These are phyloP conservation scores for Geotrichum citri-aurantii DNA, from an alignment of 1,139 yeast genomes.

Conservation along the genomic window DNA sequence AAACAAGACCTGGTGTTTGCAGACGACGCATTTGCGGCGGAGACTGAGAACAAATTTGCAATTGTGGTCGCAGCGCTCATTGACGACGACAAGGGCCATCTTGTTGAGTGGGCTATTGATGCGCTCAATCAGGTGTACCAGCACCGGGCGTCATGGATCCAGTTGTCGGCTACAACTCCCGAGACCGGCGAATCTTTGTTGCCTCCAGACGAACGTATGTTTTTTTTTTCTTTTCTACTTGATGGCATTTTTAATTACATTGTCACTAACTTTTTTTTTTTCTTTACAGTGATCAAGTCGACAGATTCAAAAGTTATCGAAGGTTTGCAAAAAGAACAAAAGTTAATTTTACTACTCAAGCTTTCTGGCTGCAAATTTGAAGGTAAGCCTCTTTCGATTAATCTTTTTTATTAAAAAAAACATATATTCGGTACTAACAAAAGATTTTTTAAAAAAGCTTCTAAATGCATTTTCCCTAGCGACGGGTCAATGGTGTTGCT, in stretches of 20 bases:
- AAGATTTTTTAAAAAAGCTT: constrained; percentile 4
- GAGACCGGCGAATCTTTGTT: background rate
- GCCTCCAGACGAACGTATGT: constrained; percentile 15
- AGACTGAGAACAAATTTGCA: constrained; percentile 30
- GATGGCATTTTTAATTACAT: background rate
- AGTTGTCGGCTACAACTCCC: constrained; percentile 1
- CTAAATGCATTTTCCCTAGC: constrained; percentile 22
- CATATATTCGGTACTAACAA: background rate
- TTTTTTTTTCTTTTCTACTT: background rate
- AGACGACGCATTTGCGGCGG: constrained; percentile 24
- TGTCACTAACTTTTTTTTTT: background rate
- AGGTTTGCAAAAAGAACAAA: constrained; percentile 28
- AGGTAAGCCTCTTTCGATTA: background rate
- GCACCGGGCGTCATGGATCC: constrained; percentile 22
- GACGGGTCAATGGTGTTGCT: constrained; percentile 25
- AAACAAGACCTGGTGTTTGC: constrained; percentile 5
- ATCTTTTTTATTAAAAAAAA: background rate
- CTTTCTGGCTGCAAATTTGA: constrained; percentile 26
- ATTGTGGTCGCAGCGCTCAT: constrained; percentile 48
- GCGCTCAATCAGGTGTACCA: constrained; percentile 36
- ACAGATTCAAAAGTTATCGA: constrained; percentile 18
- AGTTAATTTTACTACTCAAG: constrained; percentile 30
- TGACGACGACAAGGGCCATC: constrained; percentile 41
- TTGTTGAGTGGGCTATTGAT: constrained; percentile 43
- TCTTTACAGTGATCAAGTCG: constrained; percentile 1